Percentiles rank a stretch among this genome's conserved stretches.
Evolutionary conservation across 139 green algal species (phyloP).

Genomic region (Chlorella sp.): DNA sequence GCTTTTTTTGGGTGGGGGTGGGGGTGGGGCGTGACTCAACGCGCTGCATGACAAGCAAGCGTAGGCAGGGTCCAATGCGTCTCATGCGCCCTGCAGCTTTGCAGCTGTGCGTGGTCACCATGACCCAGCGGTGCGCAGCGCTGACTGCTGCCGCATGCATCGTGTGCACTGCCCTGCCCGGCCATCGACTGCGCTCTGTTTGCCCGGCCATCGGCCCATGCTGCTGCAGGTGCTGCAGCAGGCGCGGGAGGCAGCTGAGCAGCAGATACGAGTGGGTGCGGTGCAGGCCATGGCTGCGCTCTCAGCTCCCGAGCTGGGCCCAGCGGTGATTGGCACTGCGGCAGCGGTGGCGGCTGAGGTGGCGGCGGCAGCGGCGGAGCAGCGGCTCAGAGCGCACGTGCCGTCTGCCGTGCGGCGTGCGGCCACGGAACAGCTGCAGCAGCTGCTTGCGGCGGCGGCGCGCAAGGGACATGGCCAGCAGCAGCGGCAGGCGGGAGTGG

Average conservation of each 20-base stretch:
- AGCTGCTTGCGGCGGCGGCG: not conserved
- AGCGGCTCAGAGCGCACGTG: slow-evolving; percentile 24
- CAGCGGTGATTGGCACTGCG: slow-evolving; percentile 45
- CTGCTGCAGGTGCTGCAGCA: slow-evolving; percentile 16
- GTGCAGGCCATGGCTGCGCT: slow-evolving; percentile 34
- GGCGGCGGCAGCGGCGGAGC: not conserved
- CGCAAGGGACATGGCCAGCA: not conserved
- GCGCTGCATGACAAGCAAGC: too few relatives aligned
- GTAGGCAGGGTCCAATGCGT: too few relatives aligned
- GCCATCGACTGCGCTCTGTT: too few relatives aligned
- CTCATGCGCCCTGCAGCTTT: too few relatives aligned
- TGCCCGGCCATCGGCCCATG: too few relatives aligned
- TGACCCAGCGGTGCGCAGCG: too few relatives aligned
- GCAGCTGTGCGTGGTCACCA: too few relatives aligned
- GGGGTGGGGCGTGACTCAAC: too few relatives aligned
- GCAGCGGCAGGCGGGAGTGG: not conserved
- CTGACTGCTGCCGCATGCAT: too few relatives aligned
- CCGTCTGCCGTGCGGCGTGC: not conserved
- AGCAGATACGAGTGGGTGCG: not conserved
- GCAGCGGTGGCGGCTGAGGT: slow-evolving; percentile 43
- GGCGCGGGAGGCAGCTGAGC: not conserved
- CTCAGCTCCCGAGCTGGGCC: not conserved
- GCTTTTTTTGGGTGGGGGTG: too few relatives aligned
- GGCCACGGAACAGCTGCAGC: slow-evolving; percentile 15
- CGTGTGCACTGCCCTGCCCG: too few relatives aligned